Evolutionary conservation across 108 stramenopile species (phyloP), one percentile per base, ranked within the genome.

Genomic region (Cafeteria roenbergensis): DNA sequence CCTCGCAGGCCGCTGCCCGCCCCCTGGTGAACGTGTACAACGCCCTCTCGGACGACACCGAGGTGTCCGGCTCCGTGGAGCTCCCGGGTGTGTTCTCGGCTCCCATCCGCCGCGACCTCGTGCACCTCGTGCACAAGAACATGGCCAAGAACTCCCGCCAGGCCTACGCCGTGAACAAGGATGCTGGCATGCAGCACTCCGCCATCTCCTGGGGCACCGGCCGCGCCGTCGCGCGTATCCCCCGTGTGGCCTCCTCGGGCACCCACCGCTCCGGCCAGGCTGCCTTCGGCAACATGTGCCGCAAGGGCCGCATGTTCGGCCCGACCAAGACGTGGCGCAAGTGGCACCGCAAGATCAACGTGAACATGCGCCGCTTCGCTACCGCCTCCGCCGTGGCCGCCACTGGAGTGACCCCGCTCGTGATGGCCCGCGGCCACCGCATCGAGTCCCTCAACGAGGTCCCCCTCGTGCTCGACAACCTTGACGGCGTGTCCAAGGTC

Each of bases 141-240:
- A 91, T 98, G 88, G 89, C 88, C 90, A 98, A 98, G 92, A 98
- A 98, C 88, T 64, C 85, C 65, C 91, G 96, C 78, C 96, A 98
- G 79, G 93, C 96, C 37, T 98, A 93, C 81, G 90, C 92, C 68
- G 94, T 95, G 65, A 84, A 82, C 82, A 83, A 89, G 76, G 78
- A 81, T 57, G 94, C 96, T 60, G 93, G 94, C 69, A 91, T 91
- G 84, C 85, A 88, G 68, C 86, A 86, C 70, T 87, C 91, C 38
- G 97, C 97, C 63, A 77, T 78, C 51, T 95, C 94, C 0, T 98
- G 97, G 97, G 97, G 97, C 68, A 98, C 97, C 64, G 97, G 97
- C 64, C 94, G 97, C 77, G 97, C 97, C 74, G 97, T 98, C 48
- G 90, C 97, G 57, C 97, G 97, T 88, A 95, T 98, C 77, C 94